Evolutionary conservation across 148 eudicot genomes (phyloP), one percentile per base, ranked within the genome.

Genomic region (Camellia lanceoleosa): DNA sequence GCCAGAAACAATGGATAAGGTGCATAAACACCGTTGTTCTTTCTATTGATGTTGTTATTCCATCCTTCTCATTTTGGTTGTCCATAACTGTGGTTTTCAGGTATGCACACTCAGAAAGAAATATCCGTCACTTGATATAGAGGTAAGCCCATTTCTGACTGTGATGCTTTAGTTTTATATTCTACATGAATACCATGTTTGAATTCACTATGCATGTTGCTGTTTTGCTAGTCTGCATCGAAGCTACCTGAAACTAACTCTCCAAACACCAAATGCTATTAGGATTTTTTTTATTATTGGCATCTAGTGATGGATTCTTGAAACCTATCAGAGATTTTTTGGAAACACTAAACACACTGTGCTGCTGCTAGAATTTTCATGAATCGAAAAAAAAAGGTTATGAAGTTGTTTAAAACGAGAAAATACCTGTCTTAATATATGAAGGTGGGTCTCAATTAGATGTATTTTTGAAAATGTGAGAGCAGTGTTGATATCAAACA

Each of bases 1-100:
- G 98, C 90, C 94, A 38, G 98, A 95, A 82, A 95, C 75, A 88
- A 95, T 95, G 98, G 92, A 95, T 74, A 95, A 95, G 94, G 98
- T 95, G 69, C 65, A 61, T 56, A 30, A 44, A n/a, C 38, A 30
- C 38, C 38, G 1, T 60, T 69, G 20, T 70, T 56, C n/a, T 68
- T 60, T 38, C 2, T 38, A 11, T 9, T 59, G n/a, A 3, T 38
- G 2, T 69, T 20, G 41, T 70, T 54, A 55, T n/a, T 38, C 52
- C 52, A 49, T 85, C 3, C 14, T 76, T 46, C 23, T 58, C 4
- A 23, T 46, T 13, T 55, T 41, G 4, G 55, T 55, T 46, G 16
- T 54, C 46, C 23, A 13, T 63, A 4, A 30, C 1, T 79, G 63
- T 63, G 74, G 63, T 30, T 85, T 86, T 79, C 81, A 94, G 98